Percentiles rank a stretch among this genome's conserved stretches.
These are phyloP conservation scores for Wickerhamomyces strasburgensis DNA, from an alignment of 805 yeast genomes.

Conservation along the genomic window DNA sequence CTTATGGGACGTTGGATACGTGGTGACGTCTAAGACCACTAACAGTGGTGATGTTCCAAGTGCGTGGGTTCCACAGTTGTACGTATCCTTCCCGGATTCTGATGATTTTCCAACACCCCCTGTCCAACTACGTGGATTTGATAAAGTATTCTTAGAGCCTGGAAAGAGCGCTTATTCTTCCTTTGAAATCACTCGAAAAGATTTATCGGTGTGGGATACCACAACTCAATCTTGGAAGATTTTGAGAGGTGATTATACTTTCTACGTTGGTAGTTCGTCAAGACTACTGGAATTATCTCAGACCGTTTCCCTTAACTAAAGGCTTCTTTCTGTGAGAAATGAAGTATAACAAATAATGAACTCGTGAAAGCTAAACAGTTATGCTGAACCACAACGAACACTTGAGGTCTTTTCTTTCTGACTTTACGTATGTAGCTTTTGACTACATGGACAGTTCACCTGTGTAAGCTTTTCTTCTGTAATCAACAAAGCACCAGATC, in stretches of 20 bases:
- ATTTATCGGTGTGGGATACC: constrained; percentile 50
- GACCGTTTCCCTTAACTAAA: constrained; percentile 7
- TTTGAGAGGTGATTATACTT: constrained; percentile 46
- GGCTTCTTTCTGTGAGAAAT: too few species aligned
- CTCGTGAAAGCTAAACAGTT: too few species aligned
- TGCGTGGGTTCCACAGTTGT: constrained; percentile 47
- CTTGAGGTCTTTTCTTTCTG: too few species aligned
- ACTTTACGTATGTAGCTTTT: too few species aligned
- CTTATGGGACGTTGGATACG: constrained; percentile 45
- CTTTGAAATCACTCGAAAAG: constrained; percentile 43
- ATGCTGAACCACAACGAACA: too few species aligned
- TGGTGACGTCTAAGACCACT: constrained; percentile 38
- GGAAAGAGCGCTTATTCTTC: constrained; percentile 31
- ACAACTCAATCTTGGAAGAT: constrained; percentile 50
- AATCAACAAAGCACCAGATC: too few species aligned
- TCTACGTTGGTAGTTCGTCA: constrained; percentile 45
- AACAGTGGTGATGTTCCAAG: constrained; percentile 44
- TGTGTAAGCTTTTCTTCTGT: too few species aligned
- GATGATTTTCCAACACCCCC: constrained; percentile 40
- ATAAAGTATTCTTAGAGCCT: constrained; percentile 40
- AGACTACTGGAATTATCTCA: constrained; percentile 38
- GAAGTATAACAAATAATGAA: too few species aligned
- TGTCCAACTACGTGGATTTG: constrained; percentile 48
- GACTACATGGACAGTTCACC: too few species aligned
- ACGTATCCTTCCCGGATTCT: constrained; percentile 41